Conservation (phyloP, 441 rosid genomes). For the Brassica hybrid region DNA sequence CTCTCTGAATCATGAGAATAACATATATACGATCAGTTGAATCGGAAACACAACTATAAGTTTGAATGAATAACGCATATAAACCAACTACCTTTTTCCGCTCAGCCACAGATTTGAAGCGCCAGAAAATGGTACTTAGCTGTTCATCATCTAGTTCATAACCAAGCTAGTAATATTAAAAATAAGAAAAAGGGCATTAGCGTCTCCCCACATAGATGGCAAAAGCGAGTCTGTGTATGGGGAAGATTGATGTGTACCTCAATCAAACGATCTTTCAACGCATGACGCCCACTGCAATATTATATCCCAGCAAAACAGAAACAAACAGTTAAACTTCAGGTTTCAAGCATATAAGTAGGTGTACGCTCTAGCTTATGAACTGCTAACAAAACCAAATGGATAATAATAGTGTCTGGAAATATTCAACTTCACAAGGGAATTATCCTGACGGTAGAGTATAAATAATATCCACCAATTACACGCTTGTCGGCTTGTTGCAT, state of each 20-base stretch:
- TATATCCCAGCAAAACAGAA: slow-evolving; percentile 26
- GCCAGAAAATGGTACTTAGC: slow-evolving; percentile 79
- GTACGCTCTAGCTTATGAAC: not conserved
- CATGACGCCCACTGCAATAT: slow-evolving; percentile 86
- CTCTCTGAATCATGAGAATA: slow-evolving; percentile 59
- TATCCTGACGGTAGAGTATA: not conserved
- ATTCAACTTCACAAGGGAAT: not conserved
- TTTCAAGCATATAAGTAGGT: not conserved
- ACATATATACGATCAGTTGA: slow-evolving; percentile 28
- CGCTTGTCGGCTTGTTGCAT: slow-evolving; percentile 1
- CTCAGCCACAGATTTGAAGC: slow-evolving; percentile 88
- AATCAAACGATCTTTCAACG: slow-evolving; percentile 70
- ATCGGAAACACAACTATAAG: slow-evolving; percentile 2
- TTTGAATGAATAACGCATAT: not conserved
- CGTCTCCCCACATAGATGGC: not conserved
- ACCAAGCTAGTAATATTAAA: slow-evolving; percentile 66
- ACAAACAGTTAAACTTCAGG: slow-evolving; percentile 14
- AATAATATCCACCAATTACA: not conserved
- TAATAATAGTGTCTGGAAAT: not conserved
- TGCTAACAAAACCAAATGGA: not conserved
- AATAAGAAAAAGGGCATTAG: slow-evolving; percentile 16
- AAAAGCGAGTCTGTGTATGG: not conserved
- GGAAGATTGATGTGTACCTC: slow-evolving; percentile 57
- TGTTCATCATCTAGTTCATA: slow-evolving; percentile 77
- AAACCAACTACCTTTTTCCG: slow-evolving; percentile 70